These are phyloP conservation scores for Hericium erinaceus DNA, from an alignment of 768 basidiomycete genomes.

Conservation along the genomic window DNA sequence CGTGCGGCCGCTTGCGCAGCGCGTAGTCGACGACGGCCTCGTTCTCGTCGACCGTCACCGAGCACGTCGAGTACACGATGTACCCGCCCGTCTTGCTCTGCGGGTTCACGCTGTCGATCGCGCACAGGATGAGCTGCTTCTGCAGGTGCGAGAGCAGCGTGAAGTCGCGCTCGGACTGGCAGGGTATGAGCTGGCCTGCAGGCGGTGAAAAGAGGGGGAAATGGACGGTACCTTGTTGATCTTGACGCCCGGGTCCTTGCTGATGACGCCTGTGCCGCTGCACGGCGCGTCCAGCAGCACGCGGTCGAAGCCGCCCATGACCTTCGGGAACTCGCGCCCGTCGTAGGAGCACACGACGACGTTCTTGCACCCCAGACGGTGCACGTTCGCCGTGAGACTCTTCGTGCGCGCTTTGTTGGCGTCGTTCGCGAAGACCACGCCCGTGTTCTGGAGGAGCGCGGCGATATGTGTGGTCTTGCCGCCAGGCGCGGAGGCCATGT, in stretches of 20 bases:
- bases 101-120: slow-evolving; percentile 90
- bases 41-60: slow-evolving; percentile 96
- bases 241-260: slow-evolving; percentile 96
- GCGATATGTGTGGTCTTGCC: slow-evolving; percentile 98
- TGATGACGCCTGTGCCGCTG: slow-evolving; percentile 96
- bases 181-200: neutral
- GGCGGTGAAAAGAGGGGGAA: neutral
- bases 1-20: slow-evolving; percentile 86
- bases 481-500: slow-evolving; percentile 98
- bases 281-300: slow-evolving; percentile 96
- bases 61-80: slow-evolving; percentile 97
- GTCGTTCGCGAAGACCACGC: slow-evolving; percentile 97
- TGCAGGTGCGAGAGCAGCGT: slow-evolving; percentile 93
- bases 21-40: slow-evolving; percentile 98
- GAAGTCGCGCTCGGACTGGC: slow-evolving; percentile 89
- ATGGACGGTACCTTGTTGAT: slow-evolving; percentile 74
- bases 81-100: slow-evolving; percentile 88
- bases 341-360: slow-evolving; percentile 96
- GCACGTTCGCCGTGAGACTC: slow-evolving; percentile 92
- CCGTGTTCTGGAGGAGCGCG: slow-evolving; percentile 94
- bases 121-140: slow-evolving; percentile 96
- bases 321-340: slow-evolving; percentile 95
- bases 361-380: slow-evolving; percentile 96
- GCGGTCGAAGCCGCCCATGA: slow-evolving; percentile 98
- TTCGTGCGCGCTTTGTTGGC: slow-evolving; percentile 91